phyloP scores from a whole-genome alignment of 306 rosid genomes.

The Canavalia gladiata region DNA sequence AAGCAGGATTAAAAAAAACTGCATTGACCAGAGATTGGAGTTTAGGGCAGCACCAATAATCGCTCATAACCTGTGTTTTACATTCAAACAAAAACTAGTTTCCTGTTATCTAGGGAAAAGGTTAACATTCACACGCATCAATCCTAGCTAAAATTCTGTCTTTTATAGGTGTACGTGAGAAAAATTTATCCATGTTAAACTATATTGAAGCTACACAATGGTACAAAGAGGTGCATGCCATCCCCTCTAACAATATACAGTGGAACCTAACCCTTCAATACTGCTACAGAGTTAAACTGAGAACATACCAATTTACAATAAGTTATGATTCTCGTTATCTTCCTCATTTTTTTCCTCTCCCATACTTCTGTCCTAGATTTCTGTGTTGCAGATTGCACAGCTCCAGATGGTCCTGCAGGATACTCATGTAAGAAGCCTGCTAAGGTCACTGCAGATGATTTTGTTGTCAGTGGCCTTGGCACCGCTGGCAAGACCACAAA shows the following conservation, averaged over 20 bases:
- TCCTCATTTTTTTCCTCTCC: slow-evolving; percentile 58
- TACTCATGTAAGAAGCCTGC: slow-evolving; percentile 71
- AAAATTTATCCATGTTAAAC: slow-evolving; percentile 43
- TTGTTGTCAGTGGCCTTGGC: slow-evolving; percentile 67
- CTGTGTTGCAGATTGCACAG: slow-evolving; percentile 76
- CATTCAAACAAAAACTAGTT: slow-evolving; percentile 59
- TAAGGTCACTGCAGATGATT: slow-evolving; percentile 64
- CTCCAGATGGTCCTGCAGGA: slow-evolving; percentile 70
- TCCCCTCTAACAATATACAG: slow-evolving; percentile 41
- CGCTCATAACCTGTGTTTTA: background rate
- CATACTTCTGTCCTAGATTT: slow-evolving; percentile 78
- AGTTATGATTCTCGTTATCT: slow-evolving; percentile 53
- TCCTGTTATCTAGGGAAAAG: slow-evolving; percentile 49
- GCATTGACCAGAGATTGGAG: background rate
- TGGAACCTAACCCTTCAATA: slow-evolving; percentile 24
- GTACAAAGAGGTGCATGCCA: slow-evolving; percentile 34
- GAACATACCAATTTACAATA: background rate
- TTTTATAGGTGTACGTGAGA: slow-evolving; percentile 6
- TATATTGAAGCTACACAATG: slow-evolving; percentile 34
- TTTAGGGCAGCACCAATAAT: background rate
- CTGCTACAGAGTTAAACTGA: background rate
- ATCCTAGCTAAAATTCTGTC: slow-evolving; percentile 55
- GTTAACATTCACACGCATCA: slow-evolving; percentile 56
- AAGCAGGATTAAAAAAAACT: background rate
- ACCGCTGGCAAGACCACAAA: slow-evolving; percentile 75